Evolutionary conservation across 2,329 filamentous ascomycete genomes (phyloP).

Genomic region (Cercospora brassicicola): DNA sequence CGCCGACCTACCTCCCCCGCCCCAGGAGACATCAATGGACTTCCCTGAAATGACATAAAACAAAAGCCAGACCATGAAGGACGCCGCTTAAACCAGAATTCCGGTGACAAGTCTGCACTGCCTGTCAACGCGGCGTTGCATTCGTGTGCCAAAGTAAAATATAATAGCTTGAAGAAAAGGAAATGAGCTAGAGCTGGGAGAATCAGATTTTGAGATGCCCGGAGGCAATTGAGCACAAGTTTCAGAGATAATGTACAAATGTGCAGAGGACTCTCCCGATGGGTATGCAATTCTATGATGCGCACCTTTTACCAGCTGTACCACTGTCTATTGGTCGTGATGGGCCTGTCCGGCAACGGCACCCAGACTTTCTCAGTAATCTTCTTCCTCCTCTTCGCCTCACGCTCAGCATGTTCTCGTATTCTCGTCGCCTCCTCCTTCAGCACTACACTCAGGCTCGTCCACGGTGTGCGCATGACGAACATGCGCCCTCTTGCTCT

Average conservation of each 20-base stretch:
- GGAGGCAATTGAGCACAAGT: not conserved
- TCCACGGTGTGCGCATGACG: conserved; percentile 67
- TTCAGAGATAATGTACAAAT: not conserved
- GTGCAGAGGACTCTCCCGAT: not conserved
- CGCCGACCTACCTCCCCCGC: too few species aligned
- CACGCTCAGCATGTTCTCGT: conserved; percentile 73
- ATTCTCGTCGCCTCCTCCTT: conserved; percentile 94
- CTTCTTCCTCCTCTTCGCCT: conserved; percentile 72
- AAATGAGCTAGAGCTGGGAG: not conserved
- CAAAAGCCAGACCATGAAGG: too few species aligned
- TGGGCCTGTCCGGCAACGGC: conserved; percentile 79
- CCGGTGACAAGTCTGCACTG: not conserved
- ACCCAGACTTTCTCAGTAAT: conserved; percentile 76
- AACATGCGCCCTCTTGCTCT: conserved; percentile 74
- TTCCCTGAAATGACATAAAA: too few species aligned
- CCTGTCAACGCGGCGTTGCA: not conserved
- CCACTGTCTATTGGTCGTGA: conserved; percentile 80
- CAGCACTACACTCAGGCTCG: conserved; percentile 73
- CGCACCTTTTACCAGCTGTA: conserved; percentile 72
- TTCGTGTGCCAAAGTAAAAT: not conserved
- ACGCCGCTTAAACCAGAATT: too few species aligned
- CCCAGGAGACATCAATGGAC: too few species aligned
- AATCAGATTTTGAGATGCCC: not conserved
- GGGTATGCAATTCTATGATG: not conserved
- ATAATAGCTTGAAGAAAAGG: not conserved